phyloP scores from a whole-genome alignment of 78 protist genomes.

The Dictyostelium intermedium region DNA sequence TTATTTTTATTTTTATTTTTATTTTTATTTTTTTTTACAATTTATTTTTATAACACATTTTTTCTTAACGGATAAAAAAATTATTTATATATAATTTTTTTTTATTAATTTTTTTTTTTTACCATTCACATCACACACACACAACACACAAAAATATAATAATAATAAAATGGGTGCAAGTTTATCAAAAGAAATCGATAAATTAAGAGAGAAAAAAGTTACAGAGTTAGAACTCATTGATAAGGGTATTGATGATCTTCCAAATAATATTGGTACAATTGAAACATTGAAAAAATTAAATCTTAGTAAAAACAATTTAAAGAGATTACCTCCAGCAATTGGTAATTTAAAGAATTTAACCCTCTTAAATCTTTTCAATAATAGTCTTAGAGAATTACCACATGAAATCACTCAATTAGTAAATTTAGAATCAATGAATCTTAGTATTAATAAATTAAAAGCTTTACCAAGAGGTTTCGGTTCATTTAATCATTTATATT shows the following conservation, averaged over 20 bases:
- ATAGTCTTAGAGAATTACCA: conserved; percentile 62
- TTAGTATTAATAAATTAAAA: conserved; percentile 58
- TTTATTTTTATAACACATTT: not conserved
- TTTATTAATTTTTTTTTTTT: not conserved
- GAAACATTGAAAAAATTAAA: conserved; percentile 52
- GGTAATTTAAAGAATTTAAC: conserved; percentile 37
- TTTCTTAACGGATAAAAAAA: not conserved
- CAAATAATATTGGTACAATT: conserved; percentile 48
- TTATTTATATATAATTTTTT: not conserved
- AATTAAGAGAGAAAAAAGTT: conserved; percentile 27
- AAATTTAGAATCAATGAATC: conserved; percentile 51
- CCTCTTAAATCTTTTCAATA: conserved; percentile 56
- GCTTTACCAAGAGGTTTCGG: conserved; percentile 82
- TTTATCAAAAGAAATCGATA: conserved; percentile 68
- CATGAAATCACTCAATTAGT: conserved; percentile 62
- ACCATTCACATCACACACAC: not conserved
- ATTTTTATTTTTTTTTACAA: not conserved
- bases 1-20: not conserved
- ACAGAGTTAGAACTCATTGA: conserved; percentile 55
- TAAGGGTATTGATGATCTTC: conserved; percentile 56
- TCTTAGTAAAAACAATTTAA: conserved; percentile 36
- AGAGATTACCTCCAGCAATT: conserved; percentile 53
- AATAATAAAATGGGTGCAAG: conserved; percentile 74
- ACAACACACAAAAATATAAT: not conserved
- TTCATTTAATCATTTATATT: conserved; percentile 65